Conservation (phyloP, 2,329 filamentous ascomycete species). For the Fusarium sp. region DNA sequence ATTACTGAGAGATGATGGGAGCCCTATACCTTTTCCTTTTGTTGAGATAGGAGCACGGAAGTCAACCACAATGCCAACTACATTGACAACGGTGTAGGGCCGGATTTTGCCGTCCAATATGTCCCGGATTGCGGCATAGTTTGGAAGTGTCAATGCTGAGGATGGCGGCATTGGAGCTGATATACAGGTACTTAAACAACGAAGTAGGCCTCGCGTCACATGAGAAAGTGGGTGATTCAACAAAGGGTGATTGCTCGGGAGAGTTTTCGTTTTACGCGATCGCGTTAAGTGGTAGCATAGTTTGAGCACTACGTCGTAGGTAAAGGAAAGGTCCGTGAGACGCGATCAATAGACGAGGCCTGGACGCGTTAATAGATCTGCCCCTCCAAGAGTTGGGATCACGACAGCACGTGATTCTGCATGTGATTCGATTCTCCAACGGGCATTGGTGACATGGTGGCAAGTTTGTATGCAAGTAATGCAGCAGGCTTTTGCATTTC, state of each 20-base stretch:
- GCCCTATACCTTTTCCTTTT: constrained; percentile 61
- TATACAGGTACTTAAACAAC: neutral
- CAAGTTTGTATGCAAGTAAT: neutral
- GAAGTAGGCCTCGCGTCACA: constrained; percentile 18
- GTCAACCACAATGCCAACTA: constrained; percentile 80
- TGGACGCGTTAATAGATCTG: constrained; percentile 29
- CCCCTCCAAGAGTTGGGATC: constrained; percentile 21
- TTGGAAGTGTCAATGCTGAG: constrained; percentile 33
- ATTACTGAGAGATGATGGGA: neutral
- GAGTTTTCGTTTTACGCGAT: constrained; percentile 11
- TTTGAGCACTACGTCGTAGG: constrained; percentile 12
- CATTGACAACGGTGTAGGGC: constrained; percentile 58
- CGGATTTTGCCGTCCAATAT: constrained; percentile 57
- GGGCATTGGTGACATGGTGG: constrained; percentile 11
- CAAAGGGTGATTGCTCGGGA: neutral
- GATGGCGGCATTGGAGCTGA: constrained; percentile 18
- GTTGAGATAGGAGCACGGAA: constrained; percentile 66
- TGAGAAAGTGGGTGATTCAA: neutral
- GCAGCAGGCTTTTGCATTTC: neutral
- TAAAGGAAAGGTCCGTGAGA: constrained; percentile 15
- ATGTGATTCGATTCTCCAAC: constrained; percentile 35
- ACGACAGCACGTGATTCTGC: constrained; percentile 45
- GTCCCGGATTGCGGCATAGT: constrained; percentile 53
- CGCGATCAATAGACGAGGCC: constrained; percentile 26
- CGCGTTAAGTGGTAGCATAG: constrained; percentile 9